These are phyloP conservation scores for Populus hybrid DNA, from an alignment of 441 rosid species.

Conservation along the genomic window DNA sequence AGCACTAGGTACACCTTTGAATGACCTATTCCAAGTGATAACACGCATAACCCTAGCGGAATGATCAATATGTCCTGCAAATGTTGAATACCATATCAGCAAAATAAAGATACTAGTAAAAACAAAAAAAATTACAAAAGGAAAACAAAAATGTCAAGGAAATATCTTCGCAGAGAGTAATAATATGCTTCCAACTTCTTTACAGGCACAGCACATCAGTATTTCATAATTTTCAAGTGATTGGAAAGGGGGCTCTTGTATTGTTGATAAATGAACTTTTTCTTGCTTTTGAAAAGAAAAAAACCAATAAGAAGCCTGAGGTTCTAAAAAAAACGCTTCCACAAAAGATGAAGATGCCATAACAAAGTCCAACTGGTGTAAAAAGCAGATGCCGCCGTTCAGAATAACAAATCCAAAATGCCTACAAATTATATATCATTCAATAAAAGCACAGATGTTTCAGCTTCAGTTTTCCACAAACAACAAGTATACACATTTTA, in stretches of 20 bases:
- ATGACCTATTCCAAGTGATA: conserved; percentile 91
- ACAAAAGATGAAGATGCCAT: conserved; percentile 10
- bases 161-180: conserved; percentile 7
- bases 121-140: neutral
- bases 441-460: conserved; percentile 4
- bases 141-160: neutral
- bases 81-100: neutral
- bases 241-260: too few relatives aligned
- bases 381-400: neutral
- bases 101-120: neutral
- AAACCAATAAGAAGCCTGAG: conserved; percentile 17
- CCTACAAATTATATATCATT: neutral
- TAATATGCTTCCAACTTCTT: neutral
- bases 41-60: conserved; percentile 48
- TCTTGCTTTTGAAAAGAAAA: conserved; percentile 20
- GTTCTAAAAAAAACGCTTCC: conserved; percentile 2
- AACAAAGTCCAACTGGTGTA: conserved; percentile 17
- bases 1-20: conserved; percentile 45
- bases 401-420: conserved; percentile 1
- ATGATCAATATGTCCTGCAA: conserved; percentile 71
- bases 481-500: neutral
- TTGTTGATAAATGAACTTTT: neutral
- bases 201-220: neutral
- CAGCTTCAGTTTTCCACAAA: neutral
- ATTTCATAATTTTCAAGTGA: neutral